These are phyloP conservation scores for Ascochyta fabae DNA, from an alignment of 2,329 filamentous ascomycete species.

Conservation along the genomic window DNA sequence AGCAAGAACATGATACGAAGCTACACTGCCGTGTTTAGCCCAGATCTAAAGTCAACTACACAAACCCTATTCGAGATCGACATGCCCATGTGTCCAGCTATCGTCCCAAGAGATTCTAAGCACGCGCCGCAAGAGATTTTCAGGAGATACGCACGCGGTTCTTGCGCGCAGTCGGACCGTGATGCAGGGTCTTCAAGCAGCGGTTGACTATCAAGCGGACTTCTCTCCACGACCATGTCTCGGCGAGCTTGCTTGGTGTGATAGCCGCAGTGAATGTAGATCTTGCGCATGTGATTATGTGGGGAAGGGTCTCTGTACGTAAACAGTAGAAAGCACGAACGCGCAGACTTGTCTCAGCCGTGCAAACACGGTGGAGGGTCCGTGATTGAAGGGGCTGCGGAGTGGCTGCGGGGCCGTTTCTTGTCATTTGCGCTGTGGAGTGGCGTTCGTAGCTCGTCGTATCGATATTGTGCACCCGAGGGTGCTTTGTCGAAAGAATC, in stretches of 20 bases:
- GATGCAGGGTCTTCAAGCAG: neutral
- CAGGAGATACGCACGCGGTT: constrained; percentile 1
- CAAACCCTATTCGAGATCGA: constrained; percentile 13
- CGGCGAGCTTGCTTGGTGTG: constrained; percentile 1
- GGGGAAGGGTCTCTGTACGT: constrained; percentile 3
- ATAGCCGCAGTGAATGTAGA: constrained; percentile 2
- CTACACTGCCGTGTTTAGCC: constrained; percentile 2
- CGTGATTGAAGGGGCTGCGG: constrained; percentile 10
- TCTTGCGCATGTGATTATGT: constrained; percentile 4
- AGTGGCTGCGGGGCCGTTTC: constrained; percentile 10
- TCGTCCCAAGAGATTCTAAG: neutral
- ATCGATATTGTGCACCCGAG: neutral
- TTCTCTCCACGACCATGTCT: constrained; percentile 4
- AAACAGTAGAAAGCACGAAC: constrained; percentile 16
- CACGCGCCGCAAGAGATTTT: constrained; percentile 1
- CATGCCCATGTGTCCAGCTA: constrained; percentile 1
- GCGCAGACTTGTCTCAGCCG: neutral
- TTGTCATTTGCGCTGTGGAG: constrained; percentile 10
- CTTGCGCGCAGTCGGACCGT: constrained; percentile 1
- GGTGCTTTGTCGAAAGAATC: neutral
- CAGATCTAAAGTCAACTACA: constrained; percentile 4
- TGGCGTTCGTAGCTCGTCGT: constrained; percentile 3
- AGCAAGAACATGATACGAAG: constrained; percentile 4
- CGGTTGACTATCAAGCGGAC: neutral
- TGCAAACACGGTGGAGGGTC: neutral